phyloP scores from a whole-genome alignment of 345 rosid species.

The Lepidium sativum region DNA sequence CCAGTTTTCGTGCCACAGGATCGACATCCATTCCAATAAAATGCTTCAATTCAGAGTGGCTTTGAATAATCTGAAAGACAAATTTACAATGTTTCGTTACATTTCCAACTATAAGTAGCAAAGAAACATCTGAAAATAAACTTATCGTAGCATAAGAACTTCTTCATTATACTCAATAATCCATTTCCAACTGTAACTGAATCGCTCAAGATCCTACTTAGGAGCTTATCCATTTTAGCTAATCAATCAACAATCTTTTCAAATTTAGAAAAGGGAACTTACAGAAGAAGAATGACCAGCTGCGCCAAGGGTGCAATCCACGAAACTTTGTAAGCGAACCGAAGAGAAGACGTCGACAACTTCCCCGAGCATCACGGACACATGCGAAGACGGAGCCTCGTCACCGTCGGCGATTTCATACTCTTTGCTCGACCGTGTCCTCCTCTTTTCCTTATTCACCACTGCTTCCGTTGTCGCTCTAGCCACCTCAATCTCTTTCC shows the following conservation, averaged over 20 bases:
- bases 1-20: constrained; percentile 64
- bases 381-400: constrained; percentile 33
- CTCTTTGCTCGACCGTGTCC: constrained; percentile 74
- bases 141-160: background rate
- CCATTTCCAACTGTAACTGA: background rate
- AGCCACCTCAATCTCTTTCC: constrained; percentile 10
- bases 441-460: constrained; percentile 46
- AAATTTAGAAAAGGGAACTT: constrained; percentile 1
- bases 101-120: background rate
- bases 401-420: constrained; percentile 24
- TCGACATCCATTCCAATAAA: constrained; percentile 90
- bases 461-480: constrained; percentile 19
- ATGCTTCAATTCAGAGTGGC: constrained; percentile 54
- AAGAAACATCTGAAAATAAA: background rate
- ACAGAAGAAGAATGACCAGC: constrained; percentile 92
- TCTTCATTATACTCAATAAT: background rate
- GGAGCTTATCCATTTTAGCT: background rate
- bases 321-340: constrained; percentile 43
- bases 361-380: constrained; percentile 87
- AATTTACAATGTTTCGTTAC: background rate
- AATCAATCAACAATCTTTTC: background rate
- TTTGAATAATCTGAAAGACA: constrained; percentile 52
- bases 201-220: background rate
- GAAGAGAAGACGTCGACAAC: constrained; percentile 74
- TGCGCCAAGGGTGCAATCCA: constrained; percentile 89